Base-by-base conservation (phyloP, 2,329 filamentous ascomycete species). In the Penicillium olsonii region DNA sequence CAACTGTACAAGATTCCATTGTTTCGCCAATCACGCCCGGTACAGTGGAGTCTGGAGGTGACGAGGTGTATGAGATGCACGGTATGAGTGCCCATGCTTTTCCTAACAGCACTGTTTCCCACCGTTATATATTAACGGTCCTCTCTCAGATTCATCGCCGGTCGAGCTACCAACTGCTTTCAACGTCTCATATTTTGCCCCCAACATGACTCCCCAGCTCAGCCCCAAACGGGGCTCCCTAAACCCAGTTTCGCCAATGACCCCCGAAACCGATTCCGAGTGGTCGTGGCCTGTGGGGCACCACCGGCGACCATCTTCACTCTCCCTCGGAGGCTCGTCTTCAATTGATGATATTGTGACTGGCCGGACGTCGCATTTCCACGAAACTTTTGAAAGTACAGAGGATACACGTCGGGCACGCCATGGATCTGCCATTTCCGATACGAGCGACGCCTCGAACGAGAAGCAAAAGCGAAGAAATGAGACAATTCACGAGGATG, bases 11-110 rank as follows among this genome's bases (percentile, higher is more conserved):
- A 22, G 45, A 48, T 10, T 42, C 45, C 1, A 7, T 43, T 19
- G 8, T 48, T 14, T 48, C 45, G 5, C 45, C 45, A 2, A 26
- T 14, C 9, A 48, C 45, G 6, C 45, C 45, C 20, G 45, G 38
- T 5, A 48, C 45, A 8, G 45, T 48, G 5, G 45, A 48, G 24
- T 42, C 45, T 4, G 45, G 39, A n/a, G 45, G 45, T n/a, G 39
- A 18, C 17, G 38, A 39, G 14, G 11, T 48, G 20, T 48, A 48
- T 24, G 45, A 48, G 20, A 37, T 48, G 39, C 45, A 48, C 7
- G 45, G 45, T 43, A 43, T 31, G 45, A 29, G 17, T 0, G 12
- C 10, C 15, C 7, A 10, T 2, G 10, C n/a, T 29, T 5, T 2
- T 14, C 9, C 5, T 11, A 7, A 3, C 0, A 9, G 11, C 8